Evolutionary conservation across 805 yeast genomes (phyloP).

Genomic region (Yarrowia alimentaria): DNA sequence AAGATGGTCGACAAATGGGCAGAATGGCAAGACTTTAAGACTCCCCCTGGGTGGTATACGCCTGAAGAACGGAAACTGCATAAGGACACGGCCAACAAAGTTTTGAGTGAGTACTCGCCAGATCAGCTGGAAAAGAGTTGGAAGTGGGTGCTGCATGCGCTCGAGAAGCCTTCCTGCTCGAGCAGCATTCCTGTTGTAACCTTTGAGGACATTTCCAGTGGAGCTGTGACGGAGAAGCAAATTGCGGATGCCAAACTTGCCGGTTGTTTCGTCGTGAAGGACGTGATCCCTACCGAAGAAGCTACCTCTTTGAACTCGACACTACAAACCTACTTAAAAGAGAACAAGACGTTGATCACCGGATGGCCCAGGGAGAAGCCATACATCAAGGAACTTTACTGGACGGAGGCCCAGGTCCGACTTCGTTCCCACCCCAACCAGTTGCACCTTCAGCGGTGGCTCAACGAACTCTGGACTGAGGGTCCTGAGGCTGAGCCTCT

Average conservation of each 20-base stretch:
- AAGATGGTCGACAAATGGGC: constrained; percentile 5
- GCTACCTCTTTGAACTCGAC: background rate
- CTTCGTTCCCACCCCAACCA: constrained; percentile 5
- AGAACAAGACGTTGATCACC: background rate
- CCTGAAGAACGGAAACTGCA: constrained; percentile 1
- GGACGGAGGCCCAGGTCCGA: constrained; percentile 5
- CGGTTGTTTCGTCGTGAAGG: background rate
- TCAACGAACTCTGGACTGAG: background rate
- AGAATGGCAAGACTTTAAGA: background rate
- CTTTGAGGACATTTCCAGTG: background rate
- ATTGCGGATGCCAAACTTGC: background rate
- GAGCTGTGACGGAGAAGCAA: background rate
- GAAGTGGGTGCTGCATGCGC: background rate
- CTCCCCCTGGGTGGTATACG: background rate
- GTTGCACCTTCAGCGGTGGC: background rate
- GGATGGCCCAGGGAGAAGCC: constrained; percentile 1
- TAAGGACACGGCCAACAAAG: background rate
- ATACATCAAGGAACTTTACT: constrained; percentile 6
- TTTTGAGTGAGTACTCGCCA: constrained; percentile 6
- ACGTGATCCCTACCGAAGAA: background rate
- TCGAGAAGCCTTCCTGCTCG: background rate
- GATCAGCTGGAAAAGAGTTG: constrained; percentile 1
- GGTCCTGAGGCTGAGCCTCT: background rate
- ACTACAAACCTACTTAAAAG: background rate
- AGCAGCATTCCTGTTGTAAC: background rate